Conservation (phyloP, 169 alveolate genomes). For the Eimeria brunetti region DNA sequence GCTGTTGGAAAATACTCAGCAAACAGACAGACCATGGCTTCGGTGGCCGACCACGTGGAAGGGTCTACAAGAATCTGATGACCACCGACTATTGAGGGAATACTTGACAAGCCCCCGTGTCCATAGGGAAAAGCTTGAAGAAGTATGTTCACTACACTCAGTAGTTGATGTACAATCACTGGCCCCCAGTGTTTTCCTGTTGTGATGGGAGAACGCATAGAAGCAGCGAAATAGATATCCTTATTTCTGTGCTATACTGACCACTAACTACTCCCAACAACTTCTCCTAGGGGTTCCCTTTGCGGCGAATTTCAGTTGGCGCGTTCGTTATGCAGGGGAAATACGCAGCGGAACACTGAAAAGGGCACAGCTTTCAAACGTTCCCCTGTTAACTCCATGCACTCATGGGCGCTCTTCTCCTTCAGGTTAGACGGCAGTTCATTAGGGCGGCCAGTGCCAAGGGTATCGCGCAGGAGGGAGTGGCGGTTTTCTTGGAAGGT, state of each 20-base stretch:
- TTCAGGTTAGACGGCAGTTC: conserved; percentile 56
- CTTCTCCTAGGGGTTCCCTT: not conserved
- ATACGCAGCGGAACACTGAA: not conserved
- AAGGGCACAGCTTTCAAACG: not conserved
- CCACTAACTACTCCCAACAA: not conserved
- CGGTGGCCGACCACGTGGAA: conserved; percentile 61
- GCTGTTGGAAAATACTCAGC: not conserved
- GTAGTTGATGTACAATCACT: not conserved
- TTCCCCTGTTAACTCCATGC: not conserved
- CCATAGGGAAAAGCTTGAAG: conserved; percentile 33
- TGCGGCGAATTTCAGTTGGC: not conserved
- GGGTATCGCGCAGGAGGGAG: not conserved
- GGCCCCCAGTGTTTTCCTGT: not conserved
- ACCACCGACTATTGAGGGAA: conserved; percentile 23
- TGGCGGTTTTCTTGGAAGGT: conserved; percentile 65
- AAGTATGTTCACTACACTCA: not conserved
- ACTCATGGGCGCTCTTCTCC: not conserved
- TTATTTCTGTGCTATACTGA: not conserved
- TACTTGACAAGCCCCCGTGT: conserved; percentile 29
- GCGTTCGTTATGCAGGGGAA: not conserved
- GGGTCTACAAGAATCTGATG: conserved; percentile 21
- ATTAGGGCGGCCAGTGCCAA: not conserved
- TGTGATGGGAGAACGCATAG: not conserved
- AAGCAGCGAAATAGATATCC: not conserved
- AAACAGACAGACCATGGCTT: conserved; percentile 67